phyloP scores from a whole-genome alignment of 2,329 filamentous ascomycete species.

The Fusarium piperis region DNA sequence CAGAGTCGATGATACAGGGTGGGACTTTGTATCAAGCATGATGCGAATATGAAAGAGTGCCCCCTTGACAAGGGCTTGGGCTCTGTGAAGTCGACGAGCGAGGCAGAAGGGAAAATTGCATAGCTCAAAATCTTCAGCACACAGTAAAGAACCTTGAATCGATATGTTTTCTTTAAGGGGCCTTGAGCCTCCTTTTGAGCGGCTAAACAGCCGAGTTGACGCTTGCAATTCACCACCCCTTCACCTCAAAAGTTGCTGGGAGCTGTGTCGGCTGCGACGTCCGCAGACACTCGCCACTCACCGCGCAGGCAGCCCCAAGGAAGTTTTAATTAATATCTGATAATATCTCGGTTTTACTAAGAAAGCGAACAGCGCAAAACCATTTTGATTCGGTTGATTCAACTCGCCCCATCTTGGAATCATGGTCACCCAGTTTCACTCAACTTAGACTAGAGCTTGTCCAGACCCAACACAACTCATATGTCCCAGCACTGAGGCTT shows the following conservation, averaged over 20 bases:
- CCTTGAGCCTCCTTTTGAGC: neutral
- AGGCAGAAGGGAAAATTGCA: neutral
- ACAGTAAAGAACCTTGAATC: neutral
- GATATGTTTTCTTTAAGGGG: neutral
- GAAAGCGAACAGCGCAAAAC: fast-evolving
- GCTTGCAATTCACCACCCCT: neutral
- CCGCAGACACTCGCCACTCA: neutral
- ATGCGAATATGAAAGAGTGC: neutral
- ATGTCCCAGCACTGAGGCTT: no score
- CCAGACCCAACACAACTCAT: neutral
- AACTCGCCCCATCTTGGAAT: neutral
- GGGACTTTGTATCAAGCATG: neutral
- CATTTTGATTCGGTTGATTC: fast-evolving
- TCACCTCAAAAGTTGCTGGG: neutral
- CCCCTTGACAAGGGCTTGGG: neutral
- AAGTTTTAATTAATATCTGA: neutral
- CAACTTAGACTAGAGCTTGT: neutral
- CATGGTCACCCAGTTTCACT: neutral
- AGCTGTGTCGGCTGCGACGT: neutral
- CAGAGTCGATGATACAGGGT: neutral
- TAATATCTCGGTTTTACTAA: no score
- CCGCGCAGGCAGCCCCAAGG: neutral
- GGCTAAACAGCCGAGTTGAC: neutral
- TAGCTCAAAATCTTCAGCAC: neutral
- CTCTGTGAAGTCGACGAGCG: neutral